These are phyloP conservation scores for Mrakia gelida DNA, from an alignment of 768 basidiomycete genomes.

Conservation along the genomic window DNA sequence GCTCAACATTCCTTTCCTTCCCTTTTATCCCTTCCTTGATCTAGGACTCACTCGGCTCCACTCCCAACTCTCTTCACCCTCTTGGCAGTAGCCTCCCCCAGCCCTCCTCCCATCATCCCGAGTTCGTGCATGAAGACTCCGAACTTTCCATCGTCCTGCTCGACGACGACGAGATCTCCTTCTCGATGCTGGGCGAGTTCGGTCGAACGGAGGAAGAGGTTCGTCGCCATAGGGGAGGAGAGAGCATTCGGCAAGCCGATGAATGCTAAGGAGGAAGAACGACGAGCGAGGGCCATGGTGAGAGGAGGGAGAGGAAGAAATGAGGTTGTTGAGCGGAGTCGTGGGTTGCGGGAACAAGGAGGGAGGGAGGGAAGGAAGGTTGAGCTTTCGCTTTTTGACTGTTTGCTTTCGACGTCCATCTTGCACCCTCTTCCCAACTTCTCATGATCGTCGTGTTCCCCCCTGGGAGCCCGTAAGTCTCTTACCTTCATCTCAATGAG, in stretches of 20 bases:
- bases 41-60: constrained; percentile 18
- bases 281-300: constrained; percentile 9
- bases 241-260: constrained; percentile 18
- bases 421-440: not conserved
- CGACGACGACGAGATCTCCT: constrained; percentile 24
- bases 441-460: no score
- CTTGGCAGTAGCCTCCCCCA: not conserved
- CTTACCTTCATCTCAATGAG: no score
- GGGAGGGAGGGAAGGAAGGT: not conserved
- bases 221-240: constrained; percentile 33
- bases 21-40: not conserved
- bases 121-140: constrained; percentile 20
- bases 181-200: not conserved
- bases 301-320: constrained; percentile 16
- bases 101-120: constrained; percentile 1
- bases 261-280: constrained; percentile 4
- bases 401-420: not conserved
- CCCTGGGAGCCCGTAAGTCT: no score
- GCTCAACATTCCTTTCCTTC: not conserved
- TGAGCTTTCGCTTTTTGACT: not conserved
- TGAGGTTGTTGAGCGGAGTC: not conserved
- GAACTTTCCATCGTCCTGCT: constrained; percentile 15
- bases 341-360: not conserved
- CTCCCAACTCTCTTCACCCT: constrained; percentile 17
- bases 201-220: constrained; percentile 27